These are phyloP conservation scores for Agaricales sp. DNA, from an alignment of 1,284 basidiomycete genomes.

Conservation along the genomic window DNA sequence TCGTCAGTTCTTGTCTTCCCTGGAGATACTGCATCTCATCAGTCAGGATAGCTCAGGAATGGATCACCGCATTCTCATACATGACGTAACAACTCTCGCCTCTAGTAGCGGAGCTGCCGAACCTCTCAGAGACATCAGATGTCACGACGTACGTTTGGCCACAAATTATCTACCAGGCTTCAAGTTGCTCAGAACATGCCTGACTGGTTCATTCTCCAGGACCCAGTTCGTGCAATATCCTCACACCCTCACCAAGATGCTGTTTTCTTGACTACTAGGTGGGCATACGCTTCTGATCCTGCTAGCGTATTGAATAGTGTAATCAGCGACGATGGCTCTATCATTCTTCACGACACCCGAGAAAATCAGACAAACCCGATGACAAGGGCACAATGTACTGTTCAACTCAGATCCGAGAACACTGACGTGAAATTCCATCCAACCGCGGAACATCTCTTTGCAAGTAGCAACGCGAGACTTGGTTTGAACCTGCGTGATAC, in stretches of 20 bases:
- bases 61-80: conserved; percentile 3
- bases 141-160: background rate
- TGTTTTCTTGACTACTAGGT: conserved; percentile 59
- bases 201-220: background rate
- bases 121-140: background rate
- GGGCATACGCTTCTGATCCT: conserved; percentile 11
- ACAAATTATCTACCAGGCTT: background rate
- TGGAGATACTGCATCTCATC: conserved; percentile 6
- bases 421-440: conserved; percentile 59
- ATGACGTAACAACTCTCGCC: background rate
- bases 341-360: conserved; percentile 48
- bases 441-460: conserved; percentile 51
- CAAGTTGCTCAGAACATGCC: background rate
- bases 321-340: conserved; percentile 56
- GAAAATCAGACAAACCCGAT: conserved; percentile 20
- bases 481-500: conserved; percentile 56
- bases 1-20: conserved; percentile 35
- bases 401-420: conserved; percentile 44
- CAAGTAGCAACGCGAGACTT: conserved; percentile 47
- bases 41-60: background rate
- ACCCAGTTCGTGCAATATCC: background rate
- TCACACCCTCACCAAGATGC: conserved; percentile 35
- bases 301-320: conserved; percentile 3
- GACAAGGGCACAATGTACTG: conserved; percentile 32
- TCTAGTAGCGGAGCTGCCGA: background rate